phyloP scores from a whole-genome alignment of 345 rosid species.

The Citrus unshiu region DNA sequence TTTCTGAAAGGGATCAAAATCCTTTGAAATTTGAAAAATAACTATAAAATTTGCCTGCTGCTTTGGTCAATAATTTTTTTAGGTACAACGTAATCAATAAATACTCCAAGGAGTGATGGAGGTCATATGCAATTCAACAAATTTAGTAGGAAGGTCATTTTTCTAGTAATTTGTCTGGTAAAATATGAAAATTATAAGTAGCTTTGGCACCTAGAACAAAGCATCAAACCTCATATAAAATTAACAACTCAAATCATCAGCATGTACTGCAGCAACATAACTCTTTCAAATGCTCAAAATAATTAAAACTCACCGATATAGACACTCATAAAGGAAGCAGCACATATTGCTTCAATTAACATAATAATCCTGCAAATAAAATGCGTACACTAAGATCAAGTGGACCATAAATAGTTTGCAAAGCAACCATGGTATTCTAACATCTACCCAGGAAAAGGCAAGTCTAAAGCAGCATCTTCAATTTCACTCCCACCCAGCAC shows the following conservation, averaged over 20 bases:
- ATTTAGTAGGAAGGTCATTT: neutral
- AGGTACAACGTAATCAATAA: too few species aligned
- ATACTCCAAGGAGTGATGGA: neutral
- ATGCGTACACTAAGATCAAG: neutral
- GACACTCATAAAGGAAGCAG: slow-evolving; percentile 67
- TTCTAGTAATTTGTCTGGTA: neutral
- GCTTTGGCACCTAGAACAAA: neutral
- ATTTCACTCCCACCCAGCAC: neutral
- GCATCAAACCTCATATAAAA: neutral
- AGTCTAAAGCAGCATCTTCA: neutral
- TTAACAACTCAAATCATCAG: neutral
- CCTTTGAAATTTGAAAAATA: neutral
- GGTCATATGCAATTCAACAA: neutral
- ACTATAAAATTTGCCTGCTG: neutral
- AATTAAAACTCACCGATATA: slow-evolving; percentile 66
- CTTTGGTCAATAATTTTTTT: too few species aligned
- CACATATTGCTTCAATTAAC: slow-evolving; percentile 76
- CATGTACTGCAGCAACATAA: neutral
- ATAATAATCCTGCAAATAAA: slow-evolving; percentile 70
- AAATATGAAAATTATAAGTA: neutral
- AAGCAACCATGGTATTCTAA: neutral
- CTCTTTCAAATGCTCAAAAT: neutral
- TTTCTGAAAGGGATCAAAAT: neutral
- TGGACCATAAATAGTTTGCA: slow-evolving; percentile 4
- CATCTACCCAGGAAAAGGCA: neutral